Percentiles rank a stretch among this genome's conserved stretches.
phyloP scores from a whole-genome alignment of 2,329 filamentous ascomycete species.

The Arachnopeziza araneosa region DNA sequence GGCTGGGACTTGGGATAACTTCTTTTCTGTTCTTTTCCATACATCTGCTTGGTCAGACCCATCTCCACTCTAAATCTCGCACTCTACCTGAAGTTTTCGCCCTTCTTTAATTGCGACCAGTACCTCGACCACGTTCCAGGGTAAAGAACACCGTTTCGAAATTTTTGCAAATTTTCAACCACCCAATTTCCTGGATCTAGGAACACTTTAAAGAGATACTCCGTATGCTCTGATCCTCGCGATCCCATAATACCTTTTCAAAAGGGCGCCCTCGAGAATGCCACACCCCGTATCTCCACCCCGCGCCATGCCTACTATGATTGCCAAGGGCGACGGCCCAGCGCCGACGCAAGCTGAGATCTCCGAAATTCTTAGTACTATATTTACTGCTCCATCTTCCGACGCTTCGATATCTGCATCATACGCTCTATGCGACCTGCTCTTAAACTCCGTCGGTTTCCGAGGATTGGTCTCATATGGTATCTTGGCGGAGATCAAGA shows the following conservation, averaged over 20 bases:
- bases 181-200: constrained; percentile 5
- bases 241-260: constrained; percentile 11
- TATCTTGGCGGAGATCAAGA: constrained; percentile 57
- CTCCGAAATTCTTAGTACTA: constrained; percentile 55
- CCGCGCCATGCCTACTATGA: constrained; percentile 38
- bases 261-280: constrained; percentile 35
- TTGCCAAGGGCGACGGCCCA: constrained; percentile 38
- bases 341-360: constrained; percentile 61
- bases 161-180: constrained; percentile 18
- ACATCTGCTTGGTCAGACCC: constrained; percentile 21
- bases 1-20: constrained; percentile 24
- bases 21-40: constrained; percentile 7
- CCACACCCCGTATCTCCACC: constrained; percentile 40
- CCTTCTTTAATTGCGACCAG: constrained; percentile 14
- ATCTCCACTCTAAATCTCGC: constrained; percentile 24
- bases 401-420: constrained; percentile 55
- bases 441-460: constrained; percentile 60
- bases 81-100: constrained; percentile 12
- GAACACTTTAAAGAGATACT: constrained; percentile 1
- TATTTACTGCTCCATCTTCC: constrained; percentile 55
- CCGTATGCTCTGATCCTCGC: constrained; percentile 8
- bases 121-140: constrained; percentile 20
- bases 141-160: constrained; percentile 24
- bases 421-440: constrained; percentile 57
- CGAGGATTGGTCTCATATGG: constrained; percentile 57